Conservation (phyloP, 495 filamentous ascomycete species). For the Bombardia bombarda region DNA sequence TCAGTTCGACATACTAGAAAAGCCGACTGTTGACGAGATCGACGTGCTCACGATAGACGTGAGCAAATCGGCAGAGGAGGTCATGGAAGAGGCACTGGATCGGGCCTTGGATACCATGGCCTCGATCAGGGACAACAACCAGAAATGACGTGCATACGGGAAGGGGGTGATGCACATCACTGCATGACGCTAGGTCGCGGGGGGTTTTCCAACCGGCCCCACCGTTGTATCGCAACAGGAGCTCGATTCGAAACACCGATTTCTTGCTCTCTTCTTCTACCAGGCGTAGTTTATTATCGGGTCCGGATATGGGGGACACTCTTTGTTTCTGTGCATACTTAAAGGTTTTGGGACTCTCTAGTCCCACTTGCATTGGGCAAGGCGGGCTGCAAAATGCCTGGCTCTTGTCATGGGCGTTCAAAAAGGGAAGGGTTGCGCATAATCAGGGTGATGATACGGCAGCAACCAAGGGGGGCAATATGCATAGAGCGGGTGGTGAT, state of each 20-base stretch:
- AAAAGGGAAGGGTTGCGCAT: conserved; percentile 1
- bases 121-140: conserved; percentile 3
- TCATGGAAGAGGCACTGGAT: conserved; percentile 56
- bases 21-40: conserved; percentile 66
- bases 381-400: not conserved
- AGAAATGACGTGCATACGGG: conserved; percentile 11
- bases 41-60: conserved; percentile 85
- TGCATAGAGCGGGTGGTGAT: too few relatives aligned
- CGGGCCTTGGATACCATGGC: conserved; percentile 39
- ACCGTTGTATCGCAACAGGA: not conserved
- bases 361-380: conserved; percentile 4
- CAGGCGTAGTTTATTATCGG: not conserved
- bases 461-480: too few relatives aligned
- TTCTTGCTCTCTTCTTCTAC: not conserved
- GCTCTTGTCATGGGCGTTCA: conserved; percentile 6
- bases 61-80: conserved; percentile 51
- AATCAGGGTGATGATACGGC: too few relatives aligned
- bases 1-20: conserved; percentile 79
- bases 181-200: conserved; percentile 4
- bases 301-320: not conserved
- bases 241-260: not conserved
- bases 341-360: too few relatives aligned
- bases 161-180: not conserved
- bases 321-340: too few relatives aligned
- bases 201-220: conserved; percentile 1